Conservation (phyloP, 306 rosid species). For the Quercus berberidifolia region DNA sequence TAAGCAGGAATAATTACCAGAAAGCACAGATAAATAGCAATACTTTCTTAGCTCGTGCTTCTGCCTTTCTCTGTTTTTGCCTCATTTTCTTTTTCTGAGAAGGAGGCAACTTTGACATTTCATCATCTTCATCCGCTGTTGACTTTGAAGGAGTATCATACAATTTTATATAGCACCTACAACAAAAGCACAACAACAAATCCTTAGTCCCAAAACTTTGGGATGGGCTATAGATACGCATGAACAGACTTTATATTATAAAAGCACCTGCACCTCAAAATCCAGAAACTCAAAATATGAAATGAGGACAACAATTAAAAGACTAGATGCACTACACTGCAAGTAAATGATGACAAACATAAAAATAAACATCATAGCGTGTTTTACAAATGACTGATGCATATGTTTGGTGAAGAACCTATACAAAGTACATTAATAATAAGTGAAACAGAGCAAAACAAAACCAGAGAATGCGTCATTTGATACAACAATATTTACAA, state of each 20-base stretch:
- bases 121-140: conserved; percentile 69
- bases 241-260: too few species aligned
- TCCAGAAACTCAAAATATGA: not conserved
- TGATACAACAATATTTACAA: not conserved
- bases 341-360: not conserved
- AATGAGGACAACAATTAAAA: not conserved
- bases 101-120: conserved; percentile 79
- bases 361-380: not conserved
- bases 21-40: conserved; percentile 20
- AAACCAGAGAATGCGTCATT: not conserved
- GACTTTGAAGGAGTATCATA: conserved; percentile 86
- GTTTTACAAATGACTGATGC: not conserved
- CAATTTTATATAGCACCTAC: conserved; percentile 88
- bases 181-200: conserved; percentile 13
- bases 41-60: conserved; percentile 95
- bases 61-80: conserved; percentile 95
- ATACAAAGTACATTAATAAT: not conserved
- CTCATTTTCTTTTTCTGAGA: conserved; percentile 96
- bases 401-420: not conserved
- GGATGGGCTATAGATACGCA: too few species aligned
- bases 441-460: not conserved
- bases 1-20: conserved; percentile 7
- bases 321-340: not conserved
- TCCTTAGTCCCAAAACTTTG: too few species aligned
- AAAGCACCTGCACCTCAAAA: conserved; percentile 11